Base-by-base conservation (phyloP, 441 rosid species). In the Populus hybrid region DNA sequence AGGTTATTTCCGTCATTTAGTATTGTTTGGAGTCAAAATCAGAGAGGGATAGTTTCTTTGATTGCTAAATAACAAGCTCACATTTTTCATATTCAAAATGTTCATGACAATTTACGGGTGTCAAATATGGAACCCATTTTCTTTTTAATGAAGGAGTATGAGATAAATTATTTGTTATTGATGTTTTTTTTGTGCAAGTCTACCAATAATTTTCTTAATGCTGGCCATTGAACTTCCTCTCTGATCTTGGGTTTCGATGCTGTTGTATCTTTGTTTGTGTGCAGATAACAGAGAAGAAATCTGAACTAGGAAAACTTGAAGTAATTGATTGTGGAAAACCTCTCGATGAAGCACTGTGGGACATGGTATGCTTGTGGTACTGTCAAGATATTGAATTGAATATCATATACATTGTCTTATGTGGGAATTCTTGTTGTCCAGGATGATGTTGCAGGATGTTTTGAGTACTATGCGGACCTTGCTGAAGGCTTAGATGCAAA, bases 391-490 rank as follows among this genome's bases (percentile, higher is more conserved):
- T 50, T 82, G 3, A 57, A 30, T 69, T 61, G 42, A 34, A 30
- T 77, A 9, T 74, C 59, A 46, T 78, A 74, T 38, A 10, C 67
- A 26, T 75, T 74, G 32, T 65, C 75, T 80, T 32, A 80, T 24
- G 12, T 70, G 65, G 67, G 73, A 67, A 70, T 61, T 79, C 20
- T 61, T 88, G 74, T 80, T 77, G 63, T 81, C 21, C 87, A 96
- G 98, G 99, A 97, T 81, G 98, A 97, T 88, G 98, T 93, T 70
- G 97, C 98, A 71, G 98, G 90, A 32, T 97, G 99, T 84, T 95
- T 95, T 57, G 97, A 94, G 82, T 95, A 91, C 79, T 94, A 91
- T 70, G 99, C 99, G 42, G 98, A 90, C 81, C 91, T 97, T 71
- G 99, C 99, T 73, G 98, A 93, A 87, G 97, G 92, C 67, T 87